Evolutionary conservation across 345 rosid species (phyloP), one percentile per base, ranked within the genome.

Genomic region (Linum usitatissimum): DNA sequence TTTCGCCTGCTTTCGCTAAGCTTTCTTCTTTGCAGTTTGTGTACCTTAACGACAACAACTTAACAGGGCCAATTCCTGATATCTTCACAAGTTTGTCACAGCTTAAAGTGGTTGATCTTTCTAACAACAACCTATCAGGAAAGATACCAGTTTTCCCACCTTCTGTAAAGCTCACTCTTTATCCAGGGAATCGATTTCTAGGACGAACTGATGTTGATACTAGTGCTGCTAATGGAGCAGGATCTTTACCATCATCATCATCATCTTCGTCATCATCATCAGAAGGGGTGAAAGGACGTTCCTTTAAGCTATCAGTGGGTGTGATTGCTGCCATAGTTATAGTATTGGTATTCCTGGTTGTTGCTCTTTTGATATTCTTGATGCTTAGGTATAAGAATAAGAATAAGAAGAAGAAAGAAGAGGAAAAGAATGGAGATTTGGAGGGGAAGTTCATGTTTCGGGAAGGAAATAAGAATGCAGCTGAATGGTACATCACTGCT

Each of bases 41-140:
- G 73, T 58, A 61, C 57, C 67, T 92, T 63, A 86, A 76, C 55
- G 77, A 80, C 55, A 92, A 92, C 66, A 68, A 76, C 30, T 69
- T 92, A 66, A 78, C 82, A 0, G 93, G 96, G 9, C 8, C 71
- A 0, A 84, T 89, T 57, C 98, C 96, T 1, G 80, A 70, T 30
- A 77, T 66, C 64, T 60, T 92, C 73, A 80, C 85, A 4, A 75
- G 18, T 6, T 64, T 92, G 79, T 9, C 80, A 13, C 71, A 66
- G 20, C 71, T 92, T 59, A 70, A 67, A 68, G 12, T 57, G 42
- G 66, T 92, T 64, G 85, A 89, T 71, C 82, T 92, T 9, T 78
- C 96, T 0, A 88, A 88, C 67, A 91, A 91, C 71, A 84, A 91
- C 67, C 86, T 91, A 60, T 69, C 53, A 1, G 92, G 96, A 5